Evolutionary conservation across 116 monocot species (phyloP), one percentile per base, ranked within the genome.

Genomic region (Posidonia oceanica): DNA sequence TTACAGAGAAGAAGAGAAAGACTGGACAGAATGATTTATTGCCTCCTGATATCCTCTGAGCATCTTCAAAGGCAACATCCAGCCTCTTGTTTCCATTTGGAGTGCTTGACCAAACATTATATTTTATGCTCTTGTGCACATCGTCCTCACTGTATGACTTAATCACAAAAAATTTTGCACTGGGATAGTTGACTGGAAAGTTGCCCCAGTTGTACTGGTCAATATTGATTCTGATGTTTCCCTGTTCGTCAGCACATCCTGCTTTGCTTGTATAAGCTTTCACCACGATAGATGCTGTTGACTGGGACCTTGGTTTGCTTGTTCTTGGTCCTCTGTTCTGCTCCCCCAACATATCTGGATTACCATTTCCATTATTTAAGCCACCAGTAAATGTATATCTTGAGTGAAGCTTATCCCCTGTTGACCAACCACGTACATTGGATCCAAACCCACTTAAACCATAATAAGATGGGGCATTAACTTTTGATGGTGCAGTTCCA

Each of bases 81-180:
- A 87, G 62, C 59, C 77, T 91, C 67, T 83, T 87, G 62, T 87
- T 91, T 21, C 91, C 91, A 69, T 74, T 87, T 7, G 81, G 70
- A 22, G 91, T 87, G 74, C 91, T 87, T 38, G 91, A 91, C 91
- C 91, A 91, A 3, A 88, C 81, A 61, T 83, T 81, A 72, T 91
- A 91, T 52, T 91, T 91, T 51, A 91, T 83, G 65, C 91, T 91
- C 81, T 91, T 91, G 51, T 91, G 91, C 52, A 91, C 87, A 62
- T 91, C 91, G 75, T 91, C 91, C 65, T 91, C 91, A 64, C 91
- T 91, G 37, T 91, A 91, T 2, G 91, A 91, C 59, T 87, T 91
- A 22, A 91, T 91, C 14, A 91, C 81, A 67, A 83, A 87, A 52
- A 90, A 90, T 64, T 84, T 86, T 7, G 86, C 86, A 74, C 73